A percentile compares a stretch with the other conserved stretches of the same genome.
Conservation (phyloP, 139 green algal genomes). For the Chlamydomonas sphaeroides region DNA sequence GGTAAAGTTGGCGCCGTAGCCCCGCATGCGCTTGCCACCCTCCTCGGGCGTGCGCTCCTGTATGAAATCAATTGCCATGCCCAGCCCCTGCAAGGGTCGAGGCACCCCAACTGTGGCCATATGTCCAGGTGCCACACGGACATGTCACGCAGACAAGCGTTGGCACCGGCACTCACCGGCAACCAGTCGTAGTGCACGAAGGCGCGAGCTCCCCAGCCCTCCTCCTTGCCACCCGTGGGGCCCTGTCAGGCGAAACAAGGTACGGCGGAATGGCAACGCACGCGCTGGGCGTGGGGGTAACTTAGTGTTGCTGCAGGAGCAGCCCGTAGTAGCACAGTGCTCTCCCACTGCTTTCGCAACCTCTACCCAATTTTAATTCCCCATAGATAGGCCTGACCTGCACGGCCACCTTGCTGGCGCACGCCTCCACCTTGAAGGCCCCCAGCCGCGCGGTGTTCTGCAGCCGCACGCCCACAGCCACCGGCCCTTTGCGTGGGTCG, state of each 20-base stretch:
- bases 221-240: conserved; percentile 53
- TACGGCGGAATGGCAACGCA: no score
- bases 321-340: no score
- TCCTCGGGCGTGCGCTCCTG: conserved; percentile 53
- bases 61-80: conserved; percentile 65
- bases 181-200: conserved; percentile 61
- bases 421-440: conserved; percentile 61
- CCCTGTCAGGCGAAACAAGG: no score
- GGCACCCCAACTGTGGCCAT: no score
- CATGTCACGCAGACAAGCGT: no score
- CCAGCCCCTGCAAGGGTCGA: conserved; percentile 47
- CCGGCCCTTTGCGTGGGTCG: conserved; percentile 57
- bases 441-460: conserved; percentile 63
- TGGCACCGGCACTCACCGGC: conserved; percentile 48
- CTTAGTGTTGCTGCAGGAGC: no score
- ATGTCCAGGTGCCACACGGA: no score
- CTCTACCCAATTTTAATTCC: no score
- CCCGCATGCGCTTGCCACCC: conserved; percentile 38
- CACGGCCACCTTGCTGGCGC: conserved; percentile 55
- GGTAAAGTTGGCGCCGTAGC: conserved; percentile 54
- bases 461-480: conserved; percentile 57
- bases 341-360: no score
- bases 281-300: no score
- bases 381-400: conserved; percentile 19
- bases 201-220: conserved; percentile 65